A percentile compares a stretch with the other conserved stretches of the same genome.
phyloP scores from a whole-genome alignment of 257 asterid genomes.

The Gentiana straminea region DNA sequence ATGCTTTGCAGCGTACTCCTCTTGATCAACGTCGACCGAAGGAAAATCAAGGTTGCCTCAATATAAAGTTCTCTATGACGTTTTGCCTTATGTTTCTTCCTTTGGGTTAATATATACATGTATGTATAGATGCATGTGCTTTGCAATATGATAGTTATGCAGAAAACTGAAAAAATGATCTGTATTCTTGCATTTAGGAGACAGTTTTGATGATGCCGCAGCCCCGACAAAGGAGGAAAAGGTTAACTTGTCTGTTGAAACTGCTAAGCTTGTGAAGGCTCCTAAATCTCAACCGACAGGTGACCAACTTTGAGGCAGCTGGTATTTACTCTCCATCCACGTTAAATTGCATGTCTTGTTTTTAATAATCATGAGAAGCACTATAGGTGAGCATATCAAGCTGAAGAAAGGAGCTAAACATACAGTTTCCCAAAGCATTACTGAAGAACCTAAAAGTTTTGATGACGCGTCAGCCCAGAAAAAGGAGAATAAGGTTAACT shows the following conservation, averaged over 20 bases:
- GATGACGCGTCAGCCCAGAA: conserved; percentile 29
- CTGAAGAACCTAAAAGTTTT: conserved; percentile 20
- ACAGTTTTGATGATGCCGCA: conserved; percentile 33
- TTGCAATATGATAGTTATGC: not conserved
- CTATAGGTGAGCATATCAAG: not conserved
- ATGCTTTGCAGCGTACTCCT: conserved; percentile 75
- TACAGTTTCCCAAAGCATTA: not conserved
- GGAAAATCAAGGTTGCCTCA: conserved; percentile 50
- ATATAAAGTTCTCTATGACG: not conserved
- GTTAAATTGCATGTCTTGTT: not conserved
- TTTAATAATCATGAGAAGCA: not conserved
- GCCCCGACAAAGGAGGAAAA: conserved; percentile 20
- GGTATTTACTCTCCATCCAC: not conserved
- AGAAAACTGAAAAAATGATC: not conserved
- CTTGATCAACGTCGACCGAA: conserved; percentile 68
- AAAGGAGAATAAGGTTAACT: conserved; percentile 21
- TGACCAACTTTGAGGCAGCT: conserved; percentile 16
- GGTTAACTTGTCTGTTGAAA: conserved; percentile 15
- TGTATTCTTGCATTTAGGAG: not conserved
- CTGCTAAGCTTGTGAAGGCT: conserved; percentile 30
- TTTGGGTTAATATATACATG: not conserved
- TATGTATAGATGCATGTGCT: too few species aligned
- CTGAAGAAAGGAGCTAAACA: too few species aligned
- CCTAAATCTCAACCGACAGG: conserved; percentile 37
- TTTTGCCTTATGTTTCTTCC: conserved; percentile 1